Conservation (phyloP, 2,329 filamentous ascomycete genomes). For the Ceratocystis colombiana region DNA sequence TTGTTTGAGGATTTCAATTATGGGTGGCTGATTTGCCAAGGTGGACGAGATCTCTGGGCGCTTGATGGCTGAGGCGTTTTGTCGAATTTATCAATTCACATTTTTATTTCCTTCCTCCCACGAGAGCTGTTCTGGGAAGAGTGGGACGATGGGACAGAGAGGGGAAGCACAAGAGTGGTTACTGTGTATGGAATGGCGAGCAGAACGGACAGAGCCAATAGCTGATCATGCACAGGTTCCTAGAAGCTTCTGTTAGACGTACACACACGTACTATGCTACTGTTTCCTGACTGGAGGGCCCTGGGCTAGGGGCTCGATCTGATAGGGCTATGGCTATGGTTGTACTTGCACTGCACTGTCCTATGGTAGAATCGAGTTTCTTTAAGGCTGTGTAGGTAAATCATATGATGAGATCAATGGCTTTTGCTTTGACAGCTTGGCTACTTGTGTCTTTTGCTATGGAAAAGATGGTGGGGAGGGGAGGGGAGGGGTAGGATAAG, state of each 20-base stretch:
- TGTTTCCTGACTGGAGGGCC: not conserved
- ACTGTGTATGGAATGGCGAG: slow-evolving; percentile 1
- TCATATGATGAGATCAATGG: not conserved
- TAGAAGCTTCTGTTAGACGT: not conserved
- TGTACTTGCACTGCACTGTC: not conserved
- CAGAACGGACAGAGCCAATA: not conserved
- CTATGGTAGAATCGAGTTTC: not conserved
- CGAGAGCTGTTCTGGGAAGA: not conserved
- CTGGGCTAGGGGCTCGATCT: not conserved
- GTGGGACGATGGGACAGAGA: not conserved
- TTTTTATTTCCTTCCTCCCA: not conserved
- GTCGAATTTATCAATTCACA: not conserved
- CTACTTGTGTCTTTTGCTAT: not conserved
- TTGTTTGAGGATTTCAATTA: not conserved
- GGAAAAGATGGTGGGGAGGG: too few relatives aligned
- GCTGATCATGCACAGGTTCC: not conserved
- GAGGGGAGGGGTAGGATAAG: not conserved
- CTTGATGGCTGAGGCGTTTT: not conserved
- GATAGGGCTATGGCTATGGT: not conserved
- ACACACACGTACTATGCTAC: too few relatives aligned
- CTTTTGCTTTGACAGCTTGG: not conserved
- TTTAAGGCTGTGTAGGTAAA: not conserved
- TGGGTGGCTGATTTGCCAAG: not conserved
- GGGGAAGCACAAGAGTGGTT: slow-evolving; percentile 3
- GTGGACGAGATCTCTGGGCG: not conserved